Evolutionary conservation across 129 eudicot genomes (phyloP).

Genomic region (Scalesia atractyloides): DNA sequence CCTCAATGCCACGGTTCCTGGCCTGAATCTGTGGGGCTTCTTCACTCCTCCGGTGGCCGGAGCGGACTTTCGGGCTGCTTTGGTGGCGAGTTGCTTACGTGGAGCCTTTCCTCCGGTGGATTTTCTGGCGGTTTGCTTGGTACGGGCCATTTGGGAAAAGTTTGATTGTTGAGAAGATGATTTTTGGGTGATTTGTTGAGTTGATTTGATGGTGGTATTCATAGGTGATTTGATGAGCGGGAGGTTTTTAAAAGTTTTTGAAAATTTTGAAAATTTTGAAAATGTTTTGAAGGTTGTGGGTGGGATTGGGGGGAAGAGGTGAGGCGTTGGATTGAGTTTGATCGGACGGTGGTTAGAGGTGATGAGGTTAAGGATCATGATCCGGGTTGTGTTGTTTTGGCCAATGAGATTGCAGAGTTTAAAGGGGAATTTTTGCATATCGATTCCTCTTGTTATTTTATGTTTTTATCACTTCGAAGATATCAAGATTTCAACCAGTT

Average conservation of each 20-base stretch:
- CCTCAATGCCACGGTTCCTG: slow-evolving; percentile 53
- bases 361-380: neutral
- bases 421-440: too few species aligned
- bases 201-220: neutral
- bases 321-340: slow-evolving; percentile 20
- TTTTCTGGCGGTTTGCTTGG: slow-evolving; percentile 60
- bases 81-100: slow-evolving; percentile 50
- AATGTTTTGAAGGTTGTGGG: neutral
- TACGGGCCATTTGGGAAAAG: slow-evolving; percentile 40
- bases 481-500: too few species aligned
- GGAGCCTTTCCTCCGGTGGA: slow-evolving; percentile 67
- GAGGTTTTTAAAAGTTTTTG: neutral
- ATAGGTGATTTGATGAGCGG: slow-evolving; percentile 16
- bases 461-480: too few species aligned
- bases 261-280: too few species aligned
- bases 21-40: slow-evolving; percentile 61
- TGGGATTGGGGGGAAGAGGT: neutral
- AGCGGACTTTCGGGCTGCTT: slow-evolving; percentile 52
- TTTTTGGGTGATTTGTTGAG: neutral
- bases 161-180: too few species aligned
- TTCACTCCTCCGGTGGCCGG: slow-evolving; percentile 68
- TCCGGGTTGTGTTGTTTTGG: neutral
- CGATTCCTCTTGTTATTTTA: too few species aligned
- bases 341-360: slow-evolving; percentile 13
- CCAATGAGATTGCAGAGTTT: slow-evolving; percentile 5